phyloP scores from a whole-genome alignment of 176 grass and related monocot genomes.

The Secale cereale region DNA sequence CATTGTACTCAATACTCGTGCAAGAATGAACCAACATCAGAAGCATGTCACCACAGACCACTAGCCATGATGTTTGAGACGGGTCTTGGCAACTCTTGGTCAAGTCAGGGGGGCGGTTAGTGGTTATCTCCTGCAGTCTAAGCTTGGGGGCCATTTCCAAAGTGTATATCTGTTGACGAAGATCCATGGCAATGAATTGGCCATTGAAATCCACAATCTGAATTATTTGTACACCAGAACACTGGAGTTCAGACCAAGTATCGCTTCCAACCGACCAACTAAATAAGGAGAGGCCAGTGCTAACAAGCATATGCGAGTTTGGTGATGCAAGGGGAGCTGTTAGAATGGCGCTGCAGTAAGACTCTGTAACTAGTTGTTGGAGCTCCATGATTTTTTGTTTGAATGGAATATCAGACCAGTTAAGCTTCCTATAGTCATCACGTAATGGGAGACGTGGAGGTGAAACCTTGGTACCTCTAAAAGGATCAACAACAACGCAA shows the following conservation, averaged over 20 bases:
- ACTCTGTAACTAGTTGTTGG: background rate
- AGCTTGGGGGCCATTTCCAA: background rate
- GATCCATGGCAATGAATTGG: background rate
- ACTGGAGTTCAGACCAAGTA: background rate
- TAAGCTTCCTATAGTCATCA: background rate
- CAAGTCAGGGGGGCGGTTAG: background rate
- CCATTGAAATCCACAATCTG: background rate
- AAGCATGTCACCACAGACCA: constrained; percentile 41
- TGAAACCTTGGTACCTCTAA: too few species aligned
- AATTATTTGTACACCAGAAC: background rate
- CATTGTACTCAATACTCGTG: background rate
- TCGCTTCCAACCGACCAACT: background rate
- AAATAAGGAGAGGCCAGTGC: background rate
- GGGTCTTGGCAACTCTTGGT: background rate
- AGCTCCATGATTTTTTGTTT: background rate
- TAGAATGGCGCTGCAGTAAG: background rate
- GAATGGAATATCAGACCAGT: background rate
- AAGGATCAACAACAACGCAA: too few species aligned
- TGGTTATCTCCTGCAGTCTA: background rate
- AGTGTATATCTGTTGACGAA: background rate
- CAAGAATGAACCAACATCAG: constrained; percentile 19
- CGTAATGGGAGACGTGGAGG: too few species aligned
- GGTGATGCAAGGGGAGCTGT: background rate
- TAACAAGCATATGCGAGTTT: background rate
- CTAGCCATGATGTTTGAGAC: background rate